phyloP scores from a whole-genome alignment of 768 basidiomycete genomes.

The Aureoboletus auriporus region DNA sequence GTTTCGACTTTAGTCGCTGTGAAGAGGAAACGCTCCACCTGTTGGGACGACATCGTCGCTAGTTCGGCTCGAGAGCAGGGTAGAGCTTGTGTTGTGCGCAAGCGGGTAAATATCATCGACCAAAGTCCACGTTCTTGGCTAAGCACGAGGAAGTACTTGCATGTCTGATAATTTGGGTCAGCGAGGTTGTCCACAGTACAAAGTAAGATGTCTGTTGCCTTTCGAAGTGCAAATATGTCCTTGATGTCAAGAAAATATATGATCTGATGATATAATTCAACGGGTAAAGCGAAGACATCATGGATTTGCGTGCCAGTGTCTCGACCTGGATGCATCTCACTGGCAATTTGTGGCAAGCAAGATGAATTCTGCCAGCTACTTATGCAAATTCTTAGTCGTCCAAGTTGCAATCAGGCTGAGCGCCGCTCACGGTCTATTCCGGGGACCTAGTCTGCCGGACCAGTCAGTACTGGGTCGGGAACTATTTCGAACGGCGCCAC shows the following conservation, averaged over 20 bases:
- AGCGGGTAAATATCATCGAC: conserved; percentile 10
- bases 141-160: conserved; percentile 15
- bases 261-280: conserved; percentile 16
- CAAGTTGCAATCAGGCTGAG: too few relatives aligned
- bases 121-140: conserved; percentile 18
- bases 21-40: conserved; percentile 14
- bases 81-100: conserved; percentile 11
- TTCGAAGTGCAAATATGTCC: conserved; percentile 17
- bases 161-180: conserved; percentile 17
- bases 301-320: neutral
- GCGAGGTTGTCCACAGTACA: neutral
- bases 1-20: conserved; percentile 12
- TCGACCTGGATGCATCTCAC: too few relatives aligned
- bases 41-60: conserved; percentile 3
- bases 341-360: too few relatives aligned
- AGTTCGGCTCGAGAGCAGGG: conserved; percentile 14
- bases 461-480: too few relatives aligned
- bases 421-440: too few relatives aligned
- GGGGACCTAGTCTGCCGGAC: too few relatives aligned
- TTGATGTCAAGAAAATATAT: conserved; percentile 10
- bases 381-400: too few relatives aligned
- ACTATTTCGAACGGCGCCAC: too few relatives aligned
- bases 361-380: too few relatives aligned
- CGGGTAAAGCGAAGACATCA: conserved; percentile 7
- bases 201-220: conserved; percentile 1